A percentile compares a stretch with the other conserved stretches of the same genome.
phyloP scores from a whole-genome alignment of 208 protist species.

The Leishmania mexicana region DNA sequence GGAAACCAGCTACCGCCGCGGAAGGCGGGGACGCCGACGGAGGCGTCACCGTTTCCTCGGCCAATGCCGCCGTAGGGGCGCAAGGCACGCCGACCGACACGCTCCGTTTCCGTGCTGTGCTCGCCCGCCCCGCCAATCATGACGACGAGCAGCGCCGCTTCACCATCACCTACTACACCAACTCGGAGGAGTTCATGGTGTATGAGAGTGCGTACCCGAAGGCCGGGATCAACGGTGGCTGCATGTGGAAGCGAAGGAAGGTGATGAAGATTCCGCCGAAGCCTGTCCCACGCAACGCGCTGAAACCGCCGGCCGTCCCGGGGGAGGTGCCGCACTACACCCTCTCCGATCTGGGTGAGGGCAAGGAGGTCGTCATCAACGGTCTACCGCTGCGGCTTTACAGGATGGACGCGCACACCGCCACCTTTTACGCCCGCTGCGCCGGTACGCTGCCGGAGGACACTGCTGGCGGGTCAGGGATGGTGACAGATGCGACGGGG shows the following conservation, averaged over 20 bases:
- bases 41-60: neutral
- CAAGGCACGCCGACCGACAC: constrained; percentile 39
- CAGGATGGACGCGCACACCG: constrained; percentile 84
- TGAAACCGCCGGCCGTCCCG: constrained; percentile 12
- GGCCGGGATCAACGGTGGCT: constrained; percentile 80
- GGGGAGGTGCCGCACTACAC: constrained; percentile 53
- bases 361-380: constrained; percentile 69
- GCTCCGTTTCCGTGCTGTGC: constrained; percentile 75
- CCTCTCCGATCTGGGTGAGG: constrained; percentile 68
- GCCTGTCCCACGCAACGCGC: constrained; percentile 44
- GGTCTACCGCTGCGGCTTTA: constrained; percentile 70
- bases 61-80: neutral
- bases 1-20: constrained; percentile 6
- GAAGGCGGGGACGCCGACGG: constrained; percentile 31
- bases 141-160: constrained; percentile 74
- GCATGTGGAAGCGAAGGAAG: constrained; percentile 71
- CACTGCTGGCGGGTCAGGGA: neutral
- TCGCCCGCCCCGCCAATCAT: constrained; percentile 49
- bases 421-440: constrained; percentile 58
- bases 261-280: constrained; percentile 59
- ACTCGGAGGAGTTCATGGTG: constrained; percentile 89
- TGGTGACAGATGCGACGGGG: constrained; percentile 36
- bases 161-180: constrained; percentile 83
- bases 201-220: constrained; percentile 69
- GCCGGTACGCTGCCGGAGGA: constrained; percentile 15